A percentile compares a stretch with the other conserved stretches of the same genome.
Evolutionary conservation across 495 filamentous ascomycete species (phyloP).

Genomic region (Annulohypoxylon bovei): DNA sequence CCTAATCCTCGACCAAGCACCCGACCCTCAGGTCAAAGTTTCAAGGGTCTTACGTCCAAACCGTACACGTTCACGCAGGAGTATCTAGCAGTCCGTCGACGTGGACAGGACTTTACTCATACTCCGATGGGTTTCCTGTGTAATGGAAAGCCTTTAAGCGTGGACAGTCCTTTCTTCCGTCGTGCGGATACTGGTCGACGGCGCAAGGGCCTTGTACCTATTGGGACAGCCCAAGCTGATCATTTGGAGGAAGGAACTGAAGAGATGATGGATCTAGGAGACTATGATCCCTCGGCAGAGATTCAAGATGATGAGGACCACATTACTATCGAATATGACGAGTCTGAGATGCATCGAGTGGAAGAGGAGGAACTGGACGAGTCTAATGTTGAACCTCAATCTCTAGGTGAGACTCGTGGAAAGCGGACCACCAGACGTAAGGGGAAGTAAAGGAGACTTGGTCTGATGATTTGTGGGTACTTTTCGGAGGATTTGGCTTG

Average conservation of each 20-base stretch:
- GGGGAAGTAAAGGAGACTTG: background rate
- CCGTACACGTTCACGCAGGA: constrained; percentile 59
- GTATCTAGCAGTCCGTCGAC: constrained; percentile 59
- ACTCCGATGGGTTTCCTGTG: constrained; percentile 66
- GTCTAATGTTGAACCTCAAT: background rate
- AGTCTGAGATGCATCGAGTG: constrained; percentile 18
- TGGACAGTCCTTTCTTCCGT: constrained; percentile 60
- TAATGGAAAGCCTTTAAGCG: constrained; percentile 55
- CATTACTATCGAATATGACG: constrained; percentile 34
- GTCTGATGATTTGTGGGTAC: background rate
- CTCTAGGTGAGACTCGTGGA: background rate
- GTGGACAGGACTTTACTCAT: constrained; percentile 62
- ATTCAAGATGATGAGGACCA: constrained; percentile 31
- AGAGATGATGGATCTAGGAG: constrained; percentile 32
- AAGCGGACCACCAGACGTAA: background rate
- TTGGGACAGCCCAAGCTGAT: constrained; percentile 9
- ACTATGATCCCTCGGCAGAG: constrained; percentile 34
- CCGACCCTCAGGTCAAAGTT: background rate
- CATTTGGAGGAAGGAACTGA: constrained; percentile 9
- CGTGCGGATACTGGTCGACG: constrained; percentile 7
- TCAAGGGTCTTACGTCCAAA: constrained; percentile 24
- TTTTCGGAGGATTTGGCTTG: background rate
- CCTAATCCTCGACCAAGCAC: background rate
- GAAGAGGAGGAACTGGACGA: background rate
- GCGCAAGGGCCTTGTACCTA: background rate